Base-by-base conservation (phyloP, 2,329 filamentous ascomycete species). In the Penicillium polonicum region DNA sequence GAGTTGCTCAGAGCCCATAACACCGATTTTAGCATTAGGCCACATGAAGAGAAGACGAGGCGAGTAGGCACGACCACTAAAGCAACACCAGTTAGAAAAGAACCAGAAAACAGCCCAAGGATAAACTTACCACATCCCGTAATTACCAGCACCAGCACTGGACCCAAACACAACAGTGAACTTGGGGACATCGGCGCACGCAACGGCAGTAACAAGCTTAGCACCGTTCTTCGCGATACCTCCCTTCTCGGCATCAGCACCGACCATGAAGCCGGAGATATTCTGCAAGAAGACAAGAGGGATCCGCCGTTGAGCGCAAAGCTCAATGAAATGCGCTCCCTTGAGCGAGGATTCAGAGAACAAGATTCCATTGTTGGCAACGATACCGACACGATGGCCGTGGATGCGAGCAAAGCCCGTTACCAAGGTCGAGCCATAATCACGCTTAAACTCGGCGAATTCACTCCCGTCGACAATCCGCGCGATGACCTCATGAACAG, bases 261-360 rank as follows among this genome's bases (percentile, higher is more conserved):
- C 94, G 33, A 99, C 94, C 94, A 99, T 99, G 83, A 99, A 99
- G 43, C 94, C 94, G 6, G 88, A 88, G 72, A 99, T 97, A 75
- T 99, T 97, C 74, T 99, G 94, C 21, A 99, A 80, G 78, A 97
- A 97, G 50, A 97, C 83, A 10, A 97, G 81, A 1, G 94, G 93
- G 56, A 97, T 90, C 53, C 90, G 87, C 56, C 94, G 88, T 76
- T 97, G 92, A 31, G 89, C 84, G 79, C 93, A 97, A 5, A 99
- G 85, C 76, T 99, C 91, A 68, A 97, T 91, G 75, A 99, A 99
- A 78, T 99, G 94, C 0, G 94, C 92, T 36, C 92, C 94, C 78
- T 99, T 99, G 60, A 96, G 83, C 9, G 91, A 88, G 10, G 90
- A 92, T 51, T 92, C 86, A 55, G 90, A 91, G 80, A 97, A 95